Conservation (phyloP, 2,329 filamentous ascomycete species). For the Septoria linicola region DNA sequence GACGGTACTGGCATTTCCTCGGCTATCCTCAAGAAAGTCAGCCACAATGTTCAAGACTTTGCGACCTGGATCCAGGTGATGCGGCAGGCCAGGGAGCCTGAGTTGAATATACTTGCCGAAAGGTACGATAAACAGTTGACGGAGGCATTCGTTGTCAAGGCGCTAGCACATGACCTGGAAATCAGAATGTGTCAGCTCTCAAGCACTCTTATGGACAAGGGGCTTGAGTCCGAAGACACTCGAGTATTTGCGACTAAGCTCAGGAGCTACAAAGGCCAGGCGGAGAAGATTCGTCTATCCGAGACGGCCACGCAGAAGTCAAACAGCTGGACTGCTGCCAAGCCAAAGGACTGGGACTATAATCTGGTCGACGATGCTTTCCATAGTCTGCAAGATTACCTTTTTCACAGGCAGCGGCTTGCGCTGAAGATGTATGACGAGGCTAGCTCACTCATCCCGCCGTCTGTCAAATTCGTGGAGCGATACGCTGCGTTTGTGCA, state of each 20-base stretch:
- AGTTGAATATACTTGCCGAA: neutral
- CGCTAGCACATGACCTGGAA: neutral
- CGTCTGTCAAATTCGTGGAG: neutral
- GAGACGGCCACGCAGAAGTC: neutral
- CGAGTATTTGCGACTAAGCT: neutral
- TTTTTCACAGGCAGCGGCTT: neutral
- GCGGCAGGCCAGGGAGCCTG: neutral
- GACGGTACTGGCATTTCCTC: neutral
- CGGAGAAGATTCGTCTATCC: neutral
- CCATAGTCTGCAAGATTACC: neutral
- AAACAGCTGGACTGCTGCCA: neutral
- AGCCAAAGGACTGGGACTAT: constrained; percentile 3
- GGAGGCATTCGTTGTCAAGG: neutral
- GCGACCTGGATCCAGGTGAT: constrained; percentile 1
- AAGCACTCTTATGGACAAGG: neutral
- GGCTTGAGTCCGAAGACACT: neutral
- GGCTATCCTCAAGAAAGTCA: neutral
- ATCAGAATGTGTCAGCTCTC: constrained; percentile 3
- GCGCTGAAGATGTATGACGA: neutral
- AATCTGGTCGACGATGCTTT: neutral
- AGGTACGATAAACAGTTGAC: neutral
- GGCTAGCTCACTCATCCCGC: neutral
- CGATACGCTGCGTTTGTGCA: neutral
- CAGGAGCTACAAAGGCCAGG: neutral
- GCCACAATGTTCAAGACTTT: neutral